Evolutionary conservation across 495 filamentous ascomycete species (phyloP), one percentile per base, ranked within the genome.

Genomic region (Xeromyces bisporus): DNA sequence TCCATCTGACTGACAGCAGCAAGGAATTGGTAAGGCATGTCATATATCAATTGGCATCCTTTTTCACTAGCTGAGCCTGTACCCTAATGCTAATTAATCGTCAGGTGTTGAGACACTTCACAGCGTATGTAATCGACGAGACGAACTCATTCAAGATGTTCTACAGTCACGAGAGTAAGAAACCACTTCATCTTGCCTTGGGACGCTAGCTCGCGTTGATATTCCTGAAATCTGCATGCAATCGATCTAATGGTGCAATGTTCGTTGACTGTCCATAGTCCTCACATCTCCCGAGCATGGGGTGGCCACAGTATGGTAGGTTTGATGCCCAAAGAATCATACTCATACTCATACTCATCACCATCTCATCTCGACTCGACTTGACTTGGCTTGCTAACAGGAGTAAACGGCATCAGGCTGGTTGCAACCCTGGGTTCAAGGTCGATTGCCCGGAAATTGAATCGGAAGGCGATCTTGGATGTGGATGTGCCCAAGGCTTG

Each of bases 241-340:
- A 15, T 16, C 10, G 26, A 24, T 10, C 31, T 26, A 24, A 26
- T 3, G 11, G 37, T 29, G 31, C 43, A 42, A 24, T 56, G 30
- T 26, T 15, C 35, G 20, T 41, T 51, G 7, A 48, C 35, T 38
- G 6, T 3, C 3, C 16, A 11, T 36, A 92, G 85, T 96, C 36
- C 73, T 97, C 32, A 93, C 81, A 3, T 84, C 71, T 27, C 75
- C 75, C 25, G 76, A 84, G 47, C 76, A 92, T 61, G 89, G 89
- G 17, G 82, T 97, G 33, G 82, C 87, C 3, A 94, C 87, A 2
- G 74, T 97, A 30, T 97, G 89, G 86, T 92, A 64, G 32, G 37
- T 34, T 17, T 21, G 20, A 21, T 21, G 4, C 9, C 20, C 20
- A 21, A 21, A 21, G 5, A 4, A 21, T 21, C 17, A 12, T 7